These are phyloP conservation scores for Lyophyllum atratum DNA, from an alignment of 768 basidiomycete genomes.

Conservation along the genomic window DNA sequence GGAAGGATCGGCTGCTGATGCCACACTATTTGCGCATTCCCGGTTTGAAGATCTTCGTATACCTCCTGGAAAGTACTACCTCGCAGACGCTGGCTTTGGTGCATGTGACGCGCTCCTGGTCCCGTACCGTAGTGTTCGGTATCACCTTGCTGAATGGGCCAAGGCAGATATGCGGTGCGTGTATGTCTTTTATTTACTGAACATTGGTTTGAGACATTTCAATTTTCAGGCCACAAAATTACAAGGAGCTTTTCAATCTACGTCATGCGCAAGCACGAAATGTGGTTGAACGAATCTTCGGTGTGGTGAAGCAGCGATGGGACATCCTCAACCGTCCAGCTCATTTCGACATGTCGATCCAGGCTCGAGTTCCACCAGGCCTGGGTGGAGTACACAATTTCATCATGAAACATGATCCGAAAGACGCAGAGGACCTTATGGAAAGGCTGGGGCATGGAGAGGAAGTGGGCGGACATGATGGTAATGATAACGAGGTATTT, in stretches of 20 bases:
- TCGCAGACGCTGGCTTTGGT: slow-evolving; percentile 37
- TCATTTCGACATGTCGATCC: not conserved
- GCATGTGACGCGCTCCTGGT: slow-evolving; percentile 22
- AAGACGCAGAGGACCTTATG: not conserved
- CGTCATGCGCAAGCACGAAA: slow-evolving; percentile 24
- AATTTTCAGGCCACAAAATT: slow-evolving; percentile 16
- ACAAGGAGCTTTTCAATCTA: slow-evolving; percentile 28
- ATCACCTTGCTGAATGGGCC: slow-evolving; percentile 29
- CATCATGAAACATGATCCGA: not conserved
- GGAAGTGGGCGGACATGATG: not conserved
- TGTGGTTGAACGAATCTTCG: slow-evolving; percentile 28
- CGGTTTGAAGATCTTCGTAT: slow-evolving; percentile 23
- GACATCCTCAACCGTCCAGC: not conserved
- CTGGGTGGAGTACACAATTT: not conserved
- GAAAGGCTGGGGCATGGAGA: not conserved
- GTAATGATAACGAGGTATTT: no score
- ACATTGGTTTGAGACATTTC: not conserved
- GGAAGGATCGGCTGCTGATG: not conserved
- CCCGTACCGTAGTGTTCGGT: slow-evolving; percentile 34
- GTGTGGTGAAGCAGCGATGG: slow-evolving; percentile 17
- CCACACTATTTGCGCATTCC: slow-evolving; percentile 21
- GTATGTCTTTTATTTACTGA: not conserved
- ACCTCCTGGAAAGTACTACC: slow-evolving; percentile 30
- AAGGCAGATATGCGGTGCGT: not conserved
- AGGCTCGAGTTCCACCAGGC: not conserved